Evolutionary conservation across 148 eudicot genomes (phyloP).

Genomic region (Camellia lanceoleosa): DNA sequence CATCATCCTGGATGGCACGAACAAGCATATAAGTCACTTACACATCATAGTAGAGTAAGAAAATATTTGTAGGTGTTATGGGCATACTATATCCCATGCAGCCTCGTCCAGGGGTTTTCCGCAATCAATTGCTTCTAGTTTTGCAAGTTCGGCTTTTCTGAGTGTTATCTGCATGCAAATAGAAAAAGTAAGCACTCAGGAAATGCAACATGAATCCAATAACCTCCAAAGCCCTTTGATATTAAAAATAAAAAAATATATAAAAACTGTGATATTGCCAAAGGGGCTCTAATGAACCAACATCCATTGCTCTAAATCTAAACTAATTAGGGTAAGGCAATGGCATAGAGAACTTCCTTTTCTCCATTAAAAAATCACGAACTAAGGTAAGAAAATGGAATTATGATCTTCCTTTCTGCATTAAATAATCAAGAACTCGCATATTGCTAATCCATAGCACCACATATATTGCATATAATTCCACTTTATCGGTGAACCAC

Average conservation of each 20-base stretch:
- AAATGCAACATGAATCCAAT: neutral
- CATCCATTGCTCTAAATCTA: neutral
- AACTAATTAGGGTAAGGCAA: neutral
- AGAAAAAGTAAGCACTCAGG: neutral
- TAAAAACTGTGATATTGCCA: neutral
- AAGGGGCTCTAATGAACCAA: neutral
- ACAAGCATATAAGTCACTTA: constrained; percentile 13
- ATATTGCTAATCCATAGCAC: neutral
- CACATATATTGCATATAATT: neutral
- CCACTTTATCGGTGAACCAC: neutral
- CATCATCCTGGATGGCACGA: constrained; percentile 73
- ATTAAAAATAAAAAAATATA: neutral
- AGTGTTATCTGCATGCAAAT: constrained; percentile 60
- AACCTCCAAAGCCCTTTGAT: neutral
- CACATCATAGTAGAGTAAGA: neutral
- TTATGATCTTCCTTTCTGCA: neutral
- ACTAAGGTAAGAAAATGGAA: neutral
- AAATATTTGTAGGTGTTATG: neutral
- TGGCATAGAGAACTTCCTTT: neutral
- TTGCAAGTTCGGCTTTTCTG: constrained; percentile 63
- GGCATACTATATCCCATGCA: constrained; percentile 87
- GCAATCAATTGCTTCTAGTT: constrained; percentile 74
- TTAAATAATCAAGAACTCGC: neutral
- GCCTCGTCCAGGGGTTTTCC: constrained; percentile 94
- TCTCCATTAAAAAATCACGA: neutral